phyloP scores from a whole-genome alignment of 352 stramenopile genomes.

The Phytopythium delawarense region DNA sequence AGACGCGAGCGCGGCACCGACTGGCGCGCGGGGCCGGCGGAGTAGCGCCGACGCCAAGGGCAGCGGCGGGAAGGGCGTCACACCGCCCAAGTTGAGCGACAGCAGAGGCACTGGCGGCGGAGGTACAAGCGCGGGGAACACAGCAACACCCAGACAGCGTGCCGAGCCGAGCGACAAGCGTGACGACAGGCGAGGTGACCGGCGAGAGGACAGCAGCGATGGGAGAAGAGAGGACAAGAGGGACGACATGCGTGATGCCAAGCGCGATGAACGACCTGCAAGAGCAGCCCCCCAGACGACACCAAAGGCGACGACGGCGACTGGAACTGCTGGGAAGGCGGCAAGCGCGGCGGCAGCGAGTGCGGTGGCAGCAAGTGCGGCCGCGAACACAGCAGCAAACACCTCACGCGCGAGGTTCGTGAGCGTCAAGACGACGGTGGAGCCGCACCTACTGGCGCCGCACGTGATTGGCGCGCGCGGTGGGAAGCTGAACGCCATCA shows the following conservation, averaged over 20 bases:
- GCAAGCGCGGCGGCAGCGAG: neutral
- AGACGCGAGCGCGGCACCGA: neutral
- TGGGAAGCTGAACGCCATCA: conserved; percentile 52
- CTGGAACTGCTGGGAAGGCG: neutral
- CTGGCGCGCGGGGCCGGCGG: neutral
- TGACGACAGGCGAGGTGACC: conserved; percentile 4
- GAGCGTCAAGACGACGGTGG: conserved; percentile 38
- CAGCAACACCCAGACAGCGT: neutral
- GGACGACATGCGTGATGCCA: neutral
- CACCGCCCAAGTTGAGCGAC: neutral
- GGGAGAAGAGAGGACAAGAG: neutral
- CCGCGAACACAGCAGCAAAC: neutral
- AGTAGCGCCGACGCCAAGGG: neutral
- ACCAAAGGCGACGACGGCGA: neutral
- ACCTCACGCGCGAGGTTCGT: conserved; percentile 22
- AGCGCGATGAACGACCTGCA: neutral
- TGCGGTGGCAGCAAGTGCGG: conserved; percentile 6
- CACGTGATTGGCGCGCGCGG: conserved; percentile 46
- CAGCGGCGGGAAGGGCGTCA: conserved; percentile 8
- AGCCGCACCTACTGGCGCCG: conserved; percentile 33
- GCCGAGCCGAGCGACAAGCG: neutral
- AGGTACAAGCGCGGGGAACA: neutral
- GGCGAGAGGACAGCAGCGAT: neutral
- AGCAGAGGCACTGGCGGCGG: neutral
- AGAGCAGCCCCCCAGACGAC: neutral